Conservation (phyloP, 306 rosid species). For the Fragaria ananassa region DNA sequence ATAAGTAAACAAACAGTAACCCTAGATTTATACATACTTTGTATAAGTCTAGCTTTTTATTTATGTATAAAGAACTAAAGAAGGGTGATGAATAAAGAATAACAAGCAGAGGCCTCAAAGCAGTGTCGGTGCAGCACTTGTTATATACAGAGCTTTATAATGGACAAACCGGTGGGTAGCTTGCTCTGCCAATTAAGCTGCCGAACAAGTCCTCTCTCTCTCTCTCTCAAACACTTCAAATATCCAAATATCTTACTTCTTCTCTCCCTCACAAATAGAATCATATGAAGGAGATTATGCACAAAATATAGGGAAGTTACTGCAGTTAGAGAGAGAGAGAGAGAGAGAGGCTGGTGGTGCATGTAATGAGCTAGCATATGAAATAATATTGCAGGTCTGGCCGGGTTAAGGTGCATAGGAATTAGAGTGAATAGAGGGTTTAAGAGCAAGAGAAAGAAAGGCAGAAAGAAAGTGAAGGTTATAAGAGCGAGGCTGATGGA, state of each 20-base stretch:
- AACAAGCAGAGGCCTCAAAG: neutral
- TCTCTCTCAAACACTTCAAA: neutral
- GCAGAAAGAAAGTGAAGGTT: slow-evolving; percentile 27
- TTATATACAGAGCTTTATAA: neutral
- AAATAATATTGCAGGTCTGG: slow-evolving; percentile 43
- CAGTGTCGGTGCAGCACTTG: slow-evolving; percentile 10
- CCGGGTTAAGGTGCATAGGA: slow-evolving; percentile 43
- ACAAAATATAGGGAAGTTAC: neutral
- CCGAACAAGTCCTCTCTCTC: neutral
- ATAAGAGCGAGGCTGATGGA: slow-evolving; percentile 47
- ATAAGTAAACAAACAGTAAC: neutral
- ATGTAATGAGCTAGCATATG: neutral
- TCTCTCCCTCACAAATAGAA: neutral
- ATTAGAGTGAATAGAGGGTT: slow-evolving; percentile 24
- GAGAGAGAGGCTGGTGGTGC: neutral
- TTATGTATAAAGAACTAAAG: neutral
- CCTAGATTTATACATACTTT: neutral
- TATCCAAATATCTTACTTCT: slow-evolving; percentile 4
- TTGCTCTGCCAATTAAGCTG: neutral
- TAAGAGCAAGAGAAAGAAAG: slow-evolving; percentile 28
- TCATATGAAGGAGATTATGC: neutral
- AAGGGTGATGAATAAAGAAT: neutral
- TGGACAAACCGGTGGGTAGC: slow-evolving; percentile 10
- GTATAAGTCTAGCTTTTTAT: neutral
- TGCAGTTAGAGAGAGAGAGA: neutral